Evolutionary conservation across 129 eudicot genomes (phyloP), one percentile per base, ranked within the genome.

Genomic region (Tanacetum coccineum): DNA sequence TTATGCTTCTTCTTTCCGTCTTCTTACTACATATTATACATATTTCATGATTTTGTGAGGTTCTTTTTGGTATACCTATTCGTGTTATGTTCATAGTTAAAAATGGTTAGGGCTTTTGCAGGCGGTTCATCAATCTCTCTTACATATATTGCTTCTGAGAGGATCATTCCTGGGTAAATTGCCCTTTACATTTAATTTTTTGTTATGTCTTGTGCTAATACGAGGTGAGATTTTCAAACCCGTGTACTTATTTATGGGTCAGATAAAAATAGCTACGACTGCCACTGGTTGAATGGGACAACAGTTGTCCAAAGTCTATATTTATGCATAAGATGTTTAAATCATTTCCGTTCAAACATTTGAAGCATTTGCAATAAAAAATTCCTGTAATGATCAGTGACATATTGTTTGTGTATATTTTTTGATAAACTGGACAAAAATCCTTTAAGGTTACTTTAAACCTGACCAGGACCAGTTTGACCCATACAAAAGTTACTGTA

Each of bases 111-210:
- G 74, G 52, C 30, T 73, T 60, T 54, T 55, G 26, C 85, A 92
- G 98, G 96, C 69, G 95, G 96, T 74, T 83, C 98, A 19, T 88
- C 96, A 49, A 73, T 92, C 40, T 92, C 98, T 56, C 95, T 92
- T 54, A 88, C 98, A 64, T 92, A 88, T 66, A 92, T 88, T 66
- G 98, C 98, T 49, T 88, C 98, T 20, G 95, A 92, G 82, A 88
- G 81, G 83, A 92, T 92, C 52, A 92, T 92, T 70, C 98, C 96
- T 11, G 96, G 98, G 96, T 83, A 83, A 28, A 3, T 68, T 68
- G 17, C 52, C 12, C 21, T 46, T 66, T 15, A 28, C 40, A 12
- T 45, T 53, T 14, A n/a, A 6, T 64, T 46, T 42, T 11, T 39
- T 4, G n/a, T 56, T 74, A 26, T 75, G 50, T 52, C 39, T 50